Conservation (phyloP, 176 grass and related monocot genomes). For the Coix lacrymajobi region DNA sequence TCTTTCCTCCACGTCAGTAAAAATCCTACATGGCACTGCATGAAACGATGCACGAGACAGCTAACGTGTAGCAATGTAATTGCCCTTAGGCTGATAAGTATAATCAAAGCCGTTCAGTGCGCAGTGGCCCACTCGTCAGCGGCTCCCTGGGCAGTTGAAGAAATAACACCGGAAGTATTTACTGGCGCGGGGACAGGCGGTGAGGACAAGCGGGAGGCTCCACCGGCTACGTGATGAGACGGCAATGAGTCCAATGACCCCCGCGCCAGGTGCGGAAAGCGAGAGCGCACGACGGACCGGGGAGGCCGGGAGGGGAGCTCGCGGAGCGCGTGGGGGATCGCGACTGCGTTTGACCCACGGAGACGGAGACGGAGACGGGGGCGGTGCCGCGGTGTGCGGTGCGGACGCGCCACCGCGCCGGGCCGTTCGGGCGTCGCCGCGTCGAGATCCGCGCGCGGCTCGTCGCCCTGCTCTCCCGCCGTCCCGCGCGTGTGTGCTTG, state of each 20-base stretch:
- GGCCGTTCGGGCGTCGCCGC: not conserved
- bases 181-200: not conserved
- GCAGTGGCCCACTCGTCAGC: not conserved
- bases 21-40: too few species aligned
- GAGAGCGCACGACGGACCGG: conserved; percentile 38
- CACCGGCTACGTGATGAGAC: conserved; percentile 24
- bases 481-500: not conserved
- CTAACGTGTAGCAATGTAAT: too few species aligned
- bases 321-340: not conserved
- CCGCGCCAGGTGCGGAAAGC: conserved; percentile 11
- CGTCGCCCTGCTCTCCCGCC: not conserved
- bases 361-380: conserved; percentile 11
- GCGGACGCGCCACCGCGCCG: not conserved
- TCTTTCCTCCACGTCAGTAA: too few species aligned
- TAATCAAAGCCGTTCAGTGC: not conserved
- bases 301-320: not conserved
- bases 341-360: conserved; percentile 47
- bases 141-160: not conserved
- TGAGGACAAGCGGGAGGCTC: conserved; percentile 19
- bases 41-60: too few species aligned
- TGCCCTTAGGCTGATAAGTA: not conserved
- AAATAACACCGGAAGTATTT: too few species aligned
- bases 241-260: too few species aligned
- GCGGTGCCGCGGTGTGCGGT: not conserved
- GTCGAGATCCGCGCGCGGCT: conserved; percentile 26